Evolutionary conservation across 169 alveolate genomes (phyloP).

Genomic region (Miamiensis avidus): DNA sequence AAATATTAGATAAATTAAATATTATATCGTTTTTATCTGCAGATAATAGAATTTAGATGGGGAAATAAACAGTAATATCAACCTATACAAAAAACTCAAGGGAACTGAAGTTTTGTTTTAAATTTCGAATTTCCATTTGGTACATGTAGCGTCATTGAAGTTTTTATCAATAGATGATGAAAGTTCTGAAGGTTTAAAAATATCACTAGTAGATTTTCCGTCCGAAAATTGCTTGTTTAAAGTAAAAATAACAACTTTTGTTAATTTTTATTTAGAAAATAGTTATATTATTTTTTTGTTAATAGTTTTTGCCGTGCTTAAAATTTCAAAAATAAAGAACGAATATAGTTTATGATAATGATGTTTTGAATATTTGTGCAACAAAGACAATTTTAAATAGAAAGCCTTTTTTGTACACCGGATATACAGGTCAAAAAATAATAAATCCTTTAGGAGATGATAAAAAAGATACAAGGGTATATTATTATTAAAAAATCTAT

Average conservation of each 20-base stretch:
- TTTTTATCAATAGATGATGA: conserved; percentile 34
- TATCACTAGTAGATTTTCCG: conserved; percentile 25
- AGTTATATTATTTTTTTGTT: too few relatives aligned
- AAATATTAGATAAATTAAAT: too few relatives aligned
- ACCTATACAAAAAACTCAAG: conserved; percentile 28
- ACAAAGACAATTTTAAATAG: conserved; percentile 9
- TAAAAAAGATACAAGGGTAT: too few relatives aligned
- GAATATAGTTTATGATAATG: conserved; percentile 41
- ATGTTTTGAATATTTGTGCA: conserved; percentile 11
- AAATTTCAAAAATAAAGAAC: conserved; percentile 38
- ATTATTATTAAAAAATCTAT: too few relatives aligned
- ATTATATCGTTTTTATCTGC: too few relatives aligned
- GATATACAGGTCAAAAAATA: conserved; percentile 5
- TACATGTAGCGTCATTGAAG: conserved; percentile 40
- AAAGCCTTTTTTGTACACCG: conserved; percentile 13
- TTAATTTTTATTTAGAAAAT: too few relatives aligned
- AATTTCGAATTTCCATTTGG: conserved; percentile 43
- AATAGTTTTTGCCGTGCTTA: conserved; percentile 42
- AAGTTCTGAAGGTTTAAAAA: conserved; percentile 22
- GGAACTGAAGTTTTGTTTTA: conserved; percentile 39
- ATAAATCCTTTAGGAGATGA: not conserved
- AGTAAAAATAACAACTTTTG: too few relatives aligned
- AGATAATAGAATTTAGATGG: conserved; percentile 5
- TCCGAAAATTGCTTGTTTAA: not conserved
- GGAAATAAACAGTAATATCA: conserved; percentile 36